A percentile compares a stretch with the other conserved stretches of the same genome.
Conservation (phyloP, 495 filamentous ascomycete species). For the Podospora pseudocomata region DNA sequence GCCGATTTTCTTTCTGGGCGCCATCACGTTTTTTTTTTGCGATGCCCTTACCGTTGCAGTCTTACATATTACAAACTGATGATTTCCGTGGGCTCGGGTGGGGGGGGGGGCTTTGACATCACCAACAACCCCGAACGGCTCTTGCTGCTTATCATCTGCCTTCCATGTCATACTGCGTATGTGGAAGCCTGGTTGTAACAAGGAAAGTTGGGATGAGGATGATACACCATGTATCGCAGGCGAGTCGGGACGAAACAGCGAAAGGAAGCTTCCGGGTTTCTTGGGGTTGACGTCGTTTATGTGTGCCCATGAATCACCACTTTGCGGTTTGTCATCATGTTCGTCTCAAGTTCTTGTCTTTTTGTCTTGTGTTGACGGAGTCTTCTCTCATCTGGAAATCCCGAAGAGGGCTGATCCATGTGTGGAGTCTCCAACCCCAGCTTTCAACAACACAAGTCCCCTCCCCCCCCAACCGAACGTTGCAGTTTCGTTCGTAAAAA, state of each 20-base stretch:
- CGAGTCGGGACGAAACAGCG: constrained; percentile 6
- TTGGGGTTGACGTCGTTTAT: neutral
- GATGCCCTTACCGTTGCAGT: neutral
- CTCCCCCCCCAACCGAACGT: neutral
- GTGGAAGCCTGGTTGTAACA: too few relatives aligned
- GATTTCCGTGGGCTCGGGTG: too few relatives aligned
- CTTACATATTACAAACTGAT: neutral
- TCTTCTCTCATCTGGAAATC: neutral
- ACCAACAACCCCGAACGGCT: neutral
- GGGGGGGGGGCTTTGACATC: neutral
- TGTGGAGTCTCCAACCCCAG: neutral
- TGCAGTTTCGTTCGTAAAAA: neutral
- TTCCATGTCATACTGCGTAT: neutral
- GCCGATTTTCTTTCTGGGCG: neutral
- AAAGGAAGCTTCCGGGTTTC: neutral
- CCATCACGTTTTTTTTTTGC: neutral
- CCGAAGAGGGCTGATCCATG: neutral
- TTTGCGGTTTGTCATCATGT: neutral
- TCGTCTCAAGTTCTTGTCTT: neutral
- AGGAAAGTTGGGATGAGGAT: neutral
- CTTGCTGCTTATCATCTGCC: neutral
- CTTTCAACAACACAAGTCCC: neutral
- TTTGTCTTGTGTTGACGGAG: neutral
- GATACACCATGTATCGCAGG: neutral
- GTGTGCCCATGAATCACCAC: neutral